Conservation (phyloP, 2,329 filamentous ascomycete genomes). For the Cordyceps cicadae region DNA sequence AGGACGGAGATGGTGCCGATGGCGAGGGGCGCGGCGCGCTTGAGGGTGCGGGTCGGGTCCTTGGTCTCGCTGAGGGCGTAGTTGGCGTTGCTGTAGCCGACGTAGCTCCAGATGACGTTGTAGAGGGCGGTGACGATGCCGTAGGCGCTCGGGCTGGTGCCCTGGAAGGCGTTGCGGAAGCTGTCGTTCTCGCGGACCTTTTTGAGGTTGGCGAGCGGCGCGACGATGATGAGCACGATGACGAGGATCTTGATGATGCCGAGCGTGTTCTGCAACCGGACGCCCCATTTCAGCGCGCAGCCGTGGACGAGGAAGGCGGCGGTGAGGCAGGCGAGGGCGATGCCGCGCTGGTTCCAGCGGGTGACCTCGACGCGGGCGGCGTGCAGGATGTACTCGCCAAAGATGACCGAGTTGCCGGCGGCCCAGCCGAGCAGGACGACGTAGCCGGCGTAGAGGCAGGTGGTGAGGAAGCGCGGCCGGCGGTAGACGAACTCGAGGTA, state of each 20-base stretch:
- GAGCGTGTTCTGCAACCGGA: slow-evolving; percentile 58
- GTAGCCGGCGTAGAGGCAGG: slow-evolving; percentile 52
- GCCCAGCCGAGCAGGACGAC: slow-evolving; percentile 58
- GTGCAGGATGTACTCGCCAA: slow-evolving; percentile 62
- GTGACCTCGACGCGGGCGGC: slow-evolving; percentile 54
- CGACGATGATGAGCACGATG: slow-evolving; percentile 55
- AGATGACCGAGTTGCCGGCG: slow-evolving; percentile 59
- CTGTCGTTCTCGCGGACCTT: slow-evolving; percentile 52
- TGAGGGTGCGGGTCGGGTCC: slow-evolving; percentile 56
- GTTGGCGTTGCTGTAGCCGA: slow-evolving; percentile 62
- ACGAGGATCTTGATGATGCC: slow-evolving; percentile 59
- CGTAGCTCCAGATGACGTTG: slow-evolving; percentile 64
- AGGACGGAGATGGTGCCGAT: slow-evolving; percentile 49
- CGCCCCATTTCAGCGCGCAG: slow-evolving; percentile 54
- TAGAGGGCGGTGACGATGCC: slow-evolving; percentile 62
- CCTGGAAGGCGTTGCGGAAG: slow-evolving; percentile 55
- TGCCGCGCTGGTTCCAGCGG: slow-evolving; percentile 58
- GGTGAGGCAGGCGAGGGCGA: slow-evolving; percentile 60
- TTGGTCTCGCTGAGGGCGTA: slow-evolving; percentile 58
- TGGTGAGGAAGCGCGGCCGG: slow-evolving; percentile 52
- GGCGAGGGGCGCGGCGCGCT: slow-evolving; percentile 55
- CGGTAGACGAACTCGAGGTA: slow-evolving; percentile 59
- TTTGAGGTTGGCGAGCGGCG: slow-evolving; percentile 52
- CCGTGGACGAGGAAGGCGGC: slow-evolving; percentile 59
- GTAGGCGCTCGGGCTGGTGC: slow-evolving; percentile 58